phyloP scores from a whole-genome alignment of 805 yeast genomes.

The Cyberlindnera veronae region DNA sequence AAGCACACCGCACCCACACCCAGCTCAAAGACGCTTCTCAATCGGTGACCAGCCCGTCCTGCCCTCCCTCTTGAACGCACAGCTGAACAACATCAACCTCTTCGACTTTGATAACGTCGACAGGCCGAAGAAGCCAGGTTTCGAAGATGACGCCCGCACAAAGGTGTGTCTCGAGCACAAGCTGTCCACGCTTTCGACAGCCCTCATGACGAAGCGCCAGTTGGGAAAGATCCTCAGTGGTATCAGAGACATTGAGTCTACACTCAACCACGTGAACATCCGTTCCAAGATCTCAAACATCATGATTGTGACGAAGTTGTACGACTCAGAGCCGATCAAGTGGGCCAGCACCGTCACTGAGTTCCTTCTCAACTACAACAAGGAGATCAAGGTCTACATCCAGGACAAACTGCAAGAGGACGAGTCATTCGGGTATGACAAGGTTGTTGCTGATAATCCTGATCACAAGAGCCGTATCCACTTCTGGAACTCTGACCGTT shows the following conservation, averaged over 20 bases:
- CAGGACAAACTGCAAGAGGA: conserved; percentile 18
- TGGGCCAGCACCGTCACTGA: conserved; percentile 24
- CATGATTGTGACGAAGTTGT: conserved; percentile 30
- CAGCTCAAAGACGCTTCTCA: conserved; percentile 15
- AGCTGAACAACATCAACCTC: conserved; percentile 25
- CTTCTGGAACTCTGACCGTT: conserved; percentile 27
- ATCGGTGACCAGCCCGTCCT: conserved; percentile 25
- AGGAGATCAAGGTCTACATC: conserved; percentile 19
- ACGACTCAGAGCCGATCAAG: conserved; percentile 30
- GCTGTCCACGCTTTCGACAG: conserved; percentile 15
- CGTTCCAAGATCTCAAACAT: conserved; percentile 24
- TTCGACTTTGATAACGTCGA: conserved; percentile 20
- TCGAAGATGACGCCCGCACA: conserved; percentile 4
- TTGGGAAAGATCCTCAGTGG: conserved; percentile 27
- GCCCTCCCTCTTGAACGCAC: conserved; percentile 27
- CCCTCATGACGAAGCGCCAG: conserved; percentile 28
- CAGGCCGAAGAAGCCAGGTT: conserved; percentile 3
- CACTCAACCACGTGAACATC: conserved; percentile 29
- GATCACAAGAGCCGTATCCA: conserved; percentile 13
- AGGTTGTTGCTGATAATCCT: conserved; percentile 10
- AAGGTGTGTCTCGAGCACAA: conserved; percentile 18
- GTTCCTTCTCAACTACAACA: conserved; percentile 21
- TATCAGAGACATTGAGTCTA: conserved; percentile 29
- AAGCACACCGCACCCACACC: conserved; percentile 7
- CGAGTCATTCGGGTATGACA: conserved; percentile 10